Base-by-base conservation (phyloP, 2,329 filamentous ascomycete species). In the Paracamarosporium sp. region DNA sequence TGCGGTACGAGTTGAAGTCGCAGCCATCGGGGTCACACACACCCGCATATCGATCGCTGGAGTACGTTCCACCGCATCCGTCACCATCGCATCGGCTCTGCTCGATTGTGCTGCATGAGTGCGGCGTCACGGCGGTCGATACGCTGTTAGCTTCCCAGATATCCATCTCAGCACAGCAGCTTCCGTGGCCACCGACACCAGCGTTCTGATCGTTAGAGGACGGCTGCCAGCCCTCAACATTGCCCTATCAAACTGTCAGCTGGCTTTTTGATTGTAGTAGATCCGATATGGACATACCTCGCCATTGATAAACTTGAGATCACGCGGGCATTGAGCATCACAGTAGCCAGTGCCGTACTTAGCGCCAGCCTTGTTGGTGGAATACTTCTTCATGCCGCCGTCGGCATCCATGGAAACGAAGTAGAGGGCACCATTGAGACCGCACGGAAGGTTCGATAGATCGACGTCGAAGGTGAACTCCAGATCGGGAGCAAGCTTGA, bases 61-160 rank as follows among this genome's bases (percentile, higher is more conserved):
- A 81, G 64, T 69, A 65, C 33, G 64, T 67, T 22, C 85, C 82
- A 28, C 70, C 70, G 51, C 70, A 73, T 8, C 11, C n/a, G 45
- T 68, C 83, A 48, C 83, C 86, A 0, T 71, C 66, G 79, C 86
- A 88, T 50, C 81, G 78, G 53, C 71, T 73, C 68, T 83, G 83
- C 28, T 77, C 80, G 44, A 79, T 74, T 54, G 70, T 78, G 44
- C 74, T 75, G 80, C 88, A 90, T 28, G 84, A 80, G 74, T 90
- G 87, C 13, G 88, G 86, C 1, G 87, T 90, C 65, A 80, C 80
- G 53, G 87, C 87, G 11, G 81, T 82, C 12, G 86, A 83, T 64
- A 87, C 82, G 64, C 78, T 81, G 80, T 90, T 89, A 62, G 87
- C 86, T 76, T 90, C 86, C 86, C 86, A 88, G 73, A 87, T 81